These are phyloP conservation scores for Plasmodium knowlesi DNA, from an alignment of 169 alveolate genomes.

Conservation along the genomic window DNA sequence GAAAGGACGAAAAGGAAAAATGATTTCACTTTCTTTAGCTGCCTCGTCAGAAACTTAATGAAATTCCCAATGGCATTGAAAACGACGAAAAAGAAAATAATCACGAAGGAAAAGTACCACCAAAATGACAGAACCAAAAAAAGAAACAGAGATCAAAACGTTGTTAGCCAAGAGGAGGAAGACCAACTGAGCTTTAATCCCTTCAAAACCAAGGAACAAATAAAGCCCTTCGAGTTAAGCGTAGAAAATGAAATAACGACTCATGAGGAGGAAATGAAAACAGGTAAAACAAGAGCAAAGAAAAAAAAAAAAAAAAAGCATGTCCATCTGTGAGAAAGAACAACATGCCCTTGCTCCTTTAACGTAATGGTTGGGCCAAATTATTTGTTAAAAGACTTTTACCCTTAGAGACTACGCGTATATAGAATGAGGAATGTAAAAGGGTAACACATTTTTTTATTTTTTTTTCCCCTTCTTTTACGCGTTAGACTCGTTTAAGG, in stretches of 20 bases:
- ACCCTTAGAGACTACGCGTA: not conserved
- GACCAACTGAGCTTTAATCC: constrained; percentile 22
- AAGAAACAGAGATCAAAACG: constrained; percentile 1
- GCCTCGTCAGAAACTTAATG: too few relatives aligned
- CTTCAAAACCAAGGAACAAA: not conserved
- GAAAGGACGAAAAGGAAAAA: not conserved
- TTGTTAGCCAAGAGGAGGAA: not conserved
- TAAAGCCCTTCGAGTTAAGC: constrained; percentile 21
- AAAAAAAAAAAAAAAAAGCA: not conserved
- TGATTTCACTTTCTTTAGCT: not conserved
- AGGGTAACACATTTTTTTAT: not conserved
- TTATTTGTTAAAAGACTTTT: not conserved
- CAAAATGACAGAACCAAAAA: constrained; percentile 17
- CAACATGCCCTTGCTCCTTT: not conserved
- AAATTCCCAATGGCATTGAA: constrained; percentile 17
- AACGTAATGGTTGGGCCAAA: not conserved
- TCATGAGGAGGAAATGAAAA: not conserved
- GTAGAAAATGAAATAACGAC: constrained; percentile 17
- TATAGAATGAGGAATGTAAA: not conserved
- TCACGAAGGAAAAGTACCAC: not conserved
- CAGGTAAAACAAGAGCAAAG: not conserved
- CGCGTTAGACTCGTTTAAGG: not conserved
- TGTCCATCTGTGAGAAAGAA: not conserved
- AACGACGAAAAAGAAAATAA: not conserved
- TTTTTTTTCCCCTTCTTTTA: not conserved